phyloP scores from a whole-genome alignment of 2,329 filamentous ascomycete genomes.

The Dothiorella sarmentorum region DNA sequence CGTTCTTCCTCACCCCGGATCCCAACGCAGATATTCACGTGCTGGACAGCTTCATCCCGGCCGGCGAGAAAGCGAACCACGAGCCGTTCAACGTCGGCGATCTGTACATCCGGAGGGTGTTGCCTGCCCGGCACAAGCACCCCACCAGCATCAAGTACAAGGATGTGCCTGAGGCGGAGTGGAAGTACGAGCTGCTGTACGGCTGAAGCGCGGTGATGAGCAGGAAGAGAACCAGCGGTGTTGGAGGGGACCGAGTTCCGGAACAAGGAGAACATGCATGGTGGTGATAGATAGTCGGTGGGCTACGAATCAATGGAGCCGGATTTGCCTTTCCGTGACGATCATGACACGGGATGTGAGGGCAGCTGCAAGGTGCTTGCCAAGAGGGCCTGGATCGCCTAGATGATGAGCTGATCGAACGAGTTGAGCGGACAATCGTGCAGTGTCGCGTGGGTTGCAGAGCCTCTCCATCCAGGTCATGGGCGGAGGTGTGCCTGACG shows the following conservation, averaged over 20 bases:
- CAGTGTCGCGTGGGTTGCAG: neutral
- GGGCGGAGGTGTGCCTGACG: neutral
- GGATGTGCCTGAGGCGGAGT: constrained; percentile 34
- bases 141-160: constrained; percentile 38
- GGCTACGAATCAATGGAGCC: neutral
- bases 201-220: constrained; percentile 1
- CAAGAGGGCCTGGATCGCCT: neutral
- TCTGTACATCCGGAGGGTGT: constrained; percentile 32
- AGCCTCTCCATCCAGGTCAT: neutral
- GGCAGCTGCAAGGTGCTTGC: neutral
- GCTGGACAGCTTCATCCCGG: constrained; percentile 28
- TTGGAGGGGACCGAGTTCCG: neutral
- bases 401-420: neutral
- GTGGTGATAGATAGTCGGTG: constrained; percentile 11
- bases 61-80: constrained; percentile 21
- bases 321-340: constrained; percentile 3
- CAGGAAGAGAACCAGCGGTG: neutral
- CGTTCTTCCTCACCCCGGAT: constrained; percentile 40
- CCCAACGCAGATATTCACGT: constrained; percentile 34
- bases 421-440: neutral
- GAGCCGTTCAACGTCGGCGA: constrained; percentile 22
- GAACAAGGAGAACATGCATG: neutral
- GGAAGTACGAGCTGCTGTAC: constrained; percentile 26
- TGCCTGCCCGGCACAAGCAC: constrained; percentile 37
- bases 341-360: constrained; percentile 6